These are phyloP conservation scores for Cercophora sp. DNA, from an alignment of 495 filamentous ascomycete genomes.

Conservation along the genomic window DNA sequence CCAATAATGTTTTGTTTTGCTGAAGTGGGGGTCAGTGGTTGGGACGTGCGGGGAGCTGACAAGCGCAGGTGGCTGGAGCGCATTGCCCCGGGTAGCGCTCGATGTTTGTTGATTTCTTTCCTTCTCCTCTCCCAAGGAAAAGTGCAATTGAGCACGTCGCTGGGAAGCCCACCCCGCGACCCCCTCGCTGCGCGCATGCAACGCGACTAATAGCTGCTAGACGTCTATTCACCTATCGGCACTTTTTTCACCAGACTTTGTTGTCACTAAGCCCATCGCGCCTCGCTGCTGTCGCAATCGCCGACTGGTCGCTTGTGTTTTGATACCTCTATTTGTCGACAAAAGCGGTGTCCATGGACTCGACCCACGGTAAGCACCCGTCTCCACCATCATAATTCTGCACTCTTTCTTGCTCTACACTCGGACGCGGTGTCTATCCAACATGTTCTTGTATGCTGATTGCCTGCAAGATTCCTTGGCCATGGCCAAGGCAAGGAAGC, in stretches of 20 bases:
- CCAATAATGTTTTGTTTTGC: too few species aligned
- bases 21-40: slow-evolving; percentile 8
- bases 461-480: slow-evolving; percentile 26
- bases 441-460: slow-evolving; percentile 13
- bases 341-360: slow-evolving; percentile 28
- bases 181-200: slow-evolving; percentile 12
- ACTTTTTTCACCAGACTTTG: not conserved
- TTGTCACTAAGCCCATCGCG: not conserved
- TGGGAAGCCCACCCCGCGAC: slow-evolving; percentile 15
- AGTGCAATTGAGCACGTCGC: slow-evolving; percentile 23
- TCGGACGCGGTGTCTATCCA: not conserved
- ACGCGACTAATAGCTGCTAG: not conserved
- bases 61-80: slow-evolving; percentile 19
- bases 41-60: slow-evolving; percentile 25
- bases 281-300: slow-evolving; percentile 16
- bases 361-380: slow-evolving; percentile 29
- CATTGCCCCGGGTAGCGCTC: slow-evolving; percentile 31
- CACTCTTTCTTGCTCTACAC: not conserved
- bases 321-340: slow-evolving; percentile 18
- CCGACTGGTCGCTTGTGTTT: slow-evolving; percentile 22
- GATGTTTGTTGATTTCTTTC: slow-evolving; percentile 35
- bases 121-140: slow-evolving; percentile 21
- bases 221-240: not conserved
- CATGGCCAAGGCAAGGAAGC: slow-evolving; percentile 49
- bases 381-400: slow-evolving; percentile 4